These are phyloP conservation scores for Athelia psychrophila DNA, from an alignment of 1,284 basidiomycete genomes.

Conservation along the genomic window DNA sequence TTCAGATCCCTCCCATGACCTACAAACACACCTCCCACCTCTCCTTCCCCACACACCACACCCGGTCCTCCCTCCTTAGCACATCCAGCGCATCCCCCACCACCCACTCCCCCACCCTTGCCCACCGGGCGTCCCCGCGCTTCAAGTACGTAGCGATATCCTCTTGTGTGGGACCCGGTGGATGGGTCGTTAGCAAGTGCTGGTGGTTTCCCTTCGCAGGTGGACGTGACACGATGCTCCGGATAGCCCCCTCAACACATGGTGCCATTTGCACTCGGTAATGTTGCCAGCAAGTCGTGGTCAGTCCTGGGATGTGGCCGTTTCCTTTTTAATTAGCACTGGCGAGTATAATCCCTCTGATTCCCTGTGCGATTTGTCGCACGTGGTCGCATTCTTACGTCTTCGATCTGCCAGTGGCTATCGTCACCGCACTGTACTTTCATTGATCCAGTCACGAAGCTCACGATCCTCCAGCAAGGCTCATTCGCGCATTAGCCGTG, in stretches of 20 bases:
- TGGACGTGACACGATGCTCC: conserved; percentile 25
- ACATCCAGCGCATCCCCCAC: conserved; percentile 56
- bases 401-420: too few relatives aligned
- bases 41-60: conserved; percentile 36
- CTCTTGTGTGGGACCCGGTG: conserved; percentile 43
- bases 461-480: too few relatives aligned
- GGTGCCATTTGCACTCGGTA: too few relatives aligned
- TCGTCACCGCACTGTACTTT: too few relatives aligned
- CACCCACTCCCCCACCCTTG: conserved; percentile 55
- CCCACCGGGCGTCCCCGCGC: conserved; percentile 59
- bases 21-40: not conserved
- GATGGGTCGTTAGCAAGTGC: conserved; percentile 9
- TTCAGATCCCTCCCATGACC: too few relatives aligned
- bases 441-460: too few relatives aligned
- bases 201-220: conserved; percentile 8
- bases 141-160: conserved; percentile 45
- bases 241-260: conserved; percentile 45
- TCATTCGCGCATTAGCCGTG: too few relatives aligned
- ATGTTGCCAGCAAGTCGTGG: too few relatives aligned
- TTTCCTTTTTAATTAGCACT: too few relatives aligned
- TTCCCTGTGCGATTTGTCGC: too few relatives aligned
- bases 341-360: conserved; percentile 46
- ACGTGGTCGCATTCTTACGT: too few relatives aligned
- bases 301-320: too few relatives aligned
- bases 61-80: conserved; percentile 39